Evolutionary conservation across 2,329 filamentous ascomycete species (phyloP), one percentile per base, ranked within the genome.

Genomic region (Fusarium sp.): DNA sequence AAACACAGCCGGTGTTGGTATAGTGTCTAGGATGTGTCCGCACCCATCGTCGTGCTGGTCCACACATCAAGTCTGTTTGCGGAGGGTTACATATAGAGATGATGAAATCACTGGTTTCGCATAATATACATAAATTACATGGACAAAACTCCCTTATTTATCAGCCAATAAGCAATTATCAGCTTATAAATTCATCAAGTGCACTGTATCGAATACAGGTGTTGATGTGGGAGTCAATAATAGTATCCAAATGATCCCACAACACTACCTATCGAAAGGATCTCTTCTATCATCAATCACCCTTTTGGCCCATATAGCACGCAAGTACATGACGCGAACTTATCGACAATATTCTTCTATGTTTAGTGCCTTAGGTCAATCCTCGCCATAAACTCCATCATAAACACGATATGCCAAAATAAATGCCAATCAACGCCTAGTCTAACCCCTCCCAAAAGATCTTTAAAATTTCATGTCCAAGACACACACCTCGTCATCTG

Each of bases 401-500:
- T 32, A 27, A 38, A 38, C 27, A 29, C n/a, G n/a, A 44, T 57
- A 31, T 21, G 10, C 33, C 19, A 10, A 55, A 37, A 9, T 23
- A 37, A 29, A 50, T 50, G 6, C 44, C 44, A 49, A 38, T 32
- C 21, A 58, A 58, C 59, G 46, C 54, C 58, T 27, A n/a, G 31
- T 50, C 58, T 50, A 44, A 50, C 6, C 46, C 31, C 41, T 27
- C 32, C 38, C 15, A 29, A n/a, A 32, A 31, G 23, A 44, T 53
- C 46, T 14, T 44, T 35, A 25, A 50, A 29, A 47, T 46, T 46
- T 23, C 38, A 41, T 23, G 25, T 62, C 45, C 54, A 61, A 53
- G n/a, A 41, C 49, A 29, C 32, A 33, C 45, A 39, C 33, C 33
- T 32, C 37, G 21, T 21, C 15, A 7, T 19, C 17, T 11, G n/a